These are phyloP conservation scores for Akanthomyces uredinophilus DNA, from an alignment of 2,329 filamentous ascomycete genomes.

Conservation along the genomic window DNA sequence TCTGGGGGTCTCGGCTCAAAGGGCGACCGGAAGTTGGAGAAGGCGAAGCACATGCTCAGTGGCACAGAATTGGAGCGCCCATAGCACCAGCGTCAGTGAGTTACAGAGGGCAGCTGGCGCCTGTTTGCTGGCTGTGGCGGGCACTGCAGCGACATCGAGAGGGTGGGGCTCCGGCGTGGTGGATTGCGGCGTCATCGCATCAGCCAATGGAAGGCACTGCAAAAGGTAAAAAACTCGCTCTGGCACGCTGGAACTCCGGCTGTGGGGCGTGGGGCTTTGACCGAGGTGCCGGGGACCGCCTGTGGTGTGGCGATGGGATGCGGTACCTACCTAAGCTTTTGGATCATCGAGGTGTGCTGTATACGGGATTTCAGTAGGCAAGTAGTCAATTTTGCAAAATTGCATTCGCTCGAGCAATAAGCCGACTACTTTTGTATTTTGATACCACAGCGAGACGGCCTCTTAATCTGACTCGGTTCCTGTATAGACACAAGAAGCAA, in stretches of 20 bases:
- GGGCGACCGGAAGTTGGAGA: constrained; percentile 12
- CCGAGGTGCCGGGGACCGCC: constrained; percentile 11
- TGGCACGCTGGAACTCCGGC: background rate
- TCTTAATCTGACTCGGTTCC: too few relatives aligned
- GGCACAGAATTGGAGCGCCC: background rate
- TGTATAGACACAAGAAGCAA: too few relatives aligned
- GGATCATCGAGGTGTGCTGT: too few relatives aligned
- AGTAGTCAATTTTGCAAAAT: background rate
- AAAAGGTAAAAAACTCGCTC: background rate
- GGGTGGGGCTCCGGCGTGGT: background rate
- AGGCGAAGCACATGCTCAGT: constrained; percentile 10
- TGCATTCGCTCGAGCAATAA: background rate
- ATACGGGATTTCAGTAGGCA: background rate
- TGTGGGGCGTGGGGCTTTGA: constrained; percentile 2
- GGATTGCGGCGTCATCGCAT: background rate
- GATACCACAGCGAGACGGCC: too few relatives aligned
- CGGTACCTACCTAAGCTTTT: background rate
- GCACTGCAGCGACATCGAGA: background rate
- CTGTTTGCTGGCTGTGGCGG: background rate
- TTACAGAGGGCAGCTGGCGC: background rate
- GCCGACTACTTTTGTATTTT: too few relatives aligned
- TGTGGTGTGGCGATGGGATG: background rate
- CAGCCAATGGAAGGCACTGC: background rate
- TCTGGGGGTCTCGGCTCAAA: constrained; percentile 10
- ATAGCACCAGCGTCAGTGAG: background rate